phyloP scores from a whole-genome alignment of 352 stramenopile species.

The Pythium apleroticum region DNA sequence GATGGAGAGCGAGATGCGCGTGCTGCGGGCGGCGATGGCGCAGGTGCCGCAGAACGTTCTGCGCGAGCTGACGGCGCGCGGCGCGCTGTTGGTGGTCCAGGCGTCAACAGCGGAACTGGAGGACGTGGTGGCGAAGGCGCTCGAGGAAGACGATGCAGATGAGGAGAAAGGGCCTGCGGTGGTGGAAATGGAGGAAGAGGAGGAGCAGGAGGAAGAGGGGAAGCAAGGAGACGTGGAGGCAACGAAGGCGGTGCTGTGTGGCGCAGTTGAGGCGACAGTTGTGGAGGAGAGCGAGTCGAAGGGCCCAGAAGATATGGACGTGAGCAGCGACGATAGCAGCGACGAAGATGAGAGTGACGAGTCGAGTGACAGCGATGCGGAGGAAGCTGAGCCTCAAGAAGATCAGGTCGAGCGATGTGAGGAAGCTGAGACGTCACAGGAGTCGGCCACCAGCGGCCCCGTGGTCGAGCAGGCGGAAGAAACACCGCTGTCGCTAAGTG shows the following conservation, averaged over 20 bases:
- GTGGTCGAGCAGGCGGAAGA: neutral
- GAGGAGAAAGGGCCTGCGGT: constrained; percentile 6
- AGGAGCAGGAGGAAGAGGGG: constrained; percentile 7
- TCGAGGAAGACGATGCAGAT: neutral
- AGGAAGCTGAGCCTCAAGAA: neutral
- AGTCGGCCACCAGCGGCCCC: constrained; percentile 5
- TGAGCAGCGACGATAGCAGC: neutral
- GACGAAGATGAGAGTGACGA: neutral
- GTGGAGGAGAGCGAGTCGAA: neutral
- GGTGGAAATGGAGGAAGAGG: constrained; percentile 2
- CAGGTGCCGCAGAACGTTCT: constrained; percentile 12
- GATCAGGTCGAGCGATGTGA: neutral
- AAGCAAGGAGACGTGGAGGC: neutral
- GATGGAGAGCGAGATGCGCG: constrained; percentile 23
- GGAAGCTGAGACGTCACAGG: constrained; percentile 17
- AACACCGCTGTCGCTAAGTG: neutral
- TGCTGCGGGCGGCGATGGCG: constrained; percentile 7
- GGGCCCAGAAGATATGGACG: neutral
- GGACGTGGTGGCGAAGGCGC: constrained; percentile 3
- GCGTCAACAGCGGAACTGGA: constrained; percentile 1
- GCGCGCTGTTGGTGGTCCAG: constrained; percentile 22
- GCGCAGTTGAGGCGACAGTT: no score
- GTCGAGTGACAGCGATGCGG: neutral
- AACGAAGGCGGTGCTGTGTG: no score
- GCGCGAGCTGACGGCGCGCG: constrained; percentile 8